A percentile compares a stretch with the other conserved stretches of the same genome.
These are phyloP conservation scores for Albizia julibrissin DNA, from an alignment of 306 rosid species.

Conservation along the genomic window DNA sequence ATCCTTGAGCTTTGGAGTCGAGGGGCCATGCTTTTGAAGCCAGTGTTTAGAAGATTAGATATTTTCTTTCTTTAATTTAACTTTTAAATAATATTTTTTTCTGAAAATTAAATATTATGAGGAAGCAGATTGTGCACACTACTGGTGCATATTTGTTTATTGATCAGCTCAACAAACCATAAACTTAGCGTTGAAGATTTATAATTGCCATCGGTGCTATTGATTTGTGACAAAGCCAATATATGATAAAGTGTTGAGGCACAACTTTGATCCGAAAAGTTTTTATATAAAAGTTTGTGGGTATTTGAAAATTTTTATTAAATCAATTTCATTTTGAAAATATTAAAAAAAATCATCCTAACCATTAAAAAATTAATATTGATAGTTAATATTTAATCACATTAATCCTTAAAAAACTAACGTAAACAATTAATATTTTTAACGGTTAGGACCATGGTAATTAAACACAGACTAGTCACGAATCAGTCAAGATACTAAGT, in stretches of 20 bases:
- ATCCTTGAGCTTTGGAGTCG: neutral
- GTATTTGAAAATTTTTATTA: too few relatives aligned
- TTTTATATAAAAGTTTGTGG: too few relatives aligned
- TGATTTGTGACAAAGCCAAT: neutral
- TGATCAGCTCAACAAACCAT: slow-evolving; percentile 26
- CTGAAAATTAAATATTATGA: neutral
- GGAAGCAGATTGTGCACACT: neutral
- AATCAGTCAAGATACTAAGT: too few relatives aligned
- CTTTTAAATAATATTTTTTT: neutral
- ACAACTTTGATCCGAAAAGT: too few relatives aligned
- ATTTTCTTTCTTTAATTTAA: neutral
- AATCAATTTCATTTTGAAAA: too few relatives aligned
- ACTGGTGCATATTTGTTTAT: neutral
- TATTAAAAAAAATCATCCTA: too few relatives aligned
- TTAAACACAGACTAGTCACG: too few relatives aligned
- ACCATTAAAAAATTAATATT: too few relatives aligned
- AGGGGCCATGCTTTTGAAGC: neutral
- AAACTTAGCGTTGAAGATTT: slow-evolving; percentile 25
- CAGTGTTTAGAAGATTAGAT: neutral
- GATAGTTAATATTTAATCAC: too few relatives aligned
- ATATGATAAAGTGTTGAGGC: neutral
- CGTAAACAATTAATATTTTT: too few relatives aligned
- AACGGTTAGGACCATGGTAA: too few relatives aligned
- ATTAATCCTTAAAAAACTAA: too few relatives aligned
- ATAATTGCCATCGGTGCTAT: neutral